Percentiles rank a stretch among this genome's conserved stretches.
Conservation (phyloP, 164 flowering plant species). For the Vitis riparia region DNA sequence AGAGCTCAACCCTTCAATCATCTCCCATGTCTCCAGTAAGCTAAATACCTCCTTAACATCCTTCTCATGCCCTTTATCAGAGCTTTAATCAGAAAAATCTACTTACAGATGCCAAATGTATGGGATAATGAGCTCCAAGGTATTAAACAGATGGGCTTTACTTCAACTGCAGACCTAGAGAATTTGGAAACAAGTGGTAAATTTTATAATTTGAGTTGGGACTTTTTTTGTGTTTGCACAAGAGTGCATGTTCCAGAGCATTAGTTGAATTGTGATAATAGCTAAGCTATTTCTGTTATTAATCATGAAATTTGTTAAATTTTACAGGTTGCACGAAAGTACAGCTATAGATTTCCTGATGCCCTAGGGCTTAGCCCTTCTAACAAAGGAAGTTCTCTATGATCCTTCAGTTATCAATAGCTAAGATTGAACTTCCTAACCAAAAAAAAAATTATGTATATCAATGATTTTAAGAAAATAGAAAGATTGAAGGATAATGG, state of each 20-base stretch:
- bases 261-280: background rate
- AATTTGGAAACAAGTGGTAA: background rate
- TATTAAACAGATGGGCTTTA: background rate
- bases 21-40: background rate
- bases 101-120: background rate
- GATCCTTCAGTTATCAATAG: background rate
- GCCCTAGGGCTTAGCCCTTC: background rate
- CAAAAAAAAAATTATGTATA: background rate
- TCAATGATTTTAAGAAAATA: no score
- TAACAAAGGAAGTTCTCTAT: background rate
- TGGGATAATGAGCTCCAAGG: constrained; percentile 1
- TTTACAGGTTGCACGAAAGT: background rate
- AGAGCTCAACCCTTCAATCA: background rate
- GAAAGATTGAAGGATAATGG: background rate
- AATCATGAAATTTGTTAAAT: background rate
- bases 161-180: background rate
- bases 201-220: background rate
- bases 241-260: background rate
- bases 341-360: background rate
- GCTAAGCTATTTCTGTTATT: background rate
- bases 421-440: background rate
- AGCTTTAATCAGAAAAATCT: background rate
- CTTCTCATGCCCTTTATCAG: background rate
- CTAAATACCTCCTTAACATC: background rate
- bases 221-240: background rate